phyloP scores from a whole-genome alignment of 2,329 filamentous ascomycete genomes.

The Fusarium bactridioides region DNA sequence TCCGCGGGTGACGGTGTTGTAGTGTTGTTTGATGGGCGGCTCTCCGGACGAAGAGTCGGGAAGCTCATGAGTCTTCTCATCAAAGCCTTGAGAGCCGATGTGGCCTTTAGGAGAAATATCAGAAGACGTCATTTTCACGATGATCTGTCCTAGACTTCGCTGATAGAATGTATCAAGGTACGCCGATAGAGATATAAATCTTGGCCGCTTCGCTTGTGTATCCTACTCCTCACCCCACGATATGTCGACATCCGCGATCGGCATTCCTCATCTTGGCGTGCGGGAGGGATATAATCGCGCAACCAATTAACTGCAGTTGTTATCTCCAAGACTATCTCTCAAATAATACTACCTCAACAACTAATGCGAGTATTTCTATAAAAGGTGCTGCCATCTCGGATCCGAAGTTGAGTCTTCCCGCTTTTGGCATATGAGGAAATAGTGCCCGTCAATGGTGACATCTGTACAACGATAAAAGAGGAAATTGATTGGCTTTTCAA shows the following conservation, averaged over 20 bases:
- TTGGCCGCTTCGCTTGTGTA: too few species aligned
- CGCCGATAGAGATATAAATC: fast-evolving
- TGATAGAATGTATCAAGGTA: too few species aligned
- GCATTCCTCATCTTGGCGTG: background rate
- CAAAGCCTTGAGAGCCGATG: too few species aligned
- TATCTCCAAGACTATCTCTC: background rate
- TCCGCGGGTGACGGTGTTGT: background rate
- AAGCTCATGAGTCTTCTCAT: background rate
- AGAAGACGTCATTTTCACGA: background rate
- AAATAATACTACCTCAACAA: background rate
- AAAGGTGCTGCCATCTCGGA: background rate
- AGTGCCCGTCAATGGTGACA: background rate
- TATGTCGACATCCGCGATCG: background rate
- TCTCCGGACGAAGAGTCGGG: background rate
- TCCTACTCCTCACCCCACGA: background rate
- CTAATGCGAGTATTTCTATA: background rate
- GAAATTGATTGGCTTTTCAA: background rate
- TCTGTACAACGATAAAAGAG: background rate
- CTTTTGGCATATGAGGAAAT: background rate
- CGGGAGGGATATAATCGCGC: background rate
- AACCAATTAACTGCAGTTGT: fast-evolving
- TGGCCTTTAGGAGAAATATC: background rate
- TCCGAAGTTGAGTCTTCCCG: background rate
- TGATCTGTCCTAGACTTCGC: fast-evolving
- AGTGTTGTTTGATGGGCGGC: background rate